These are phyloP conservation scores for Meyerozyma carpophila DNA, from an alignment of 1,139 yeast species.

Conservation along the genomic window DNA sequence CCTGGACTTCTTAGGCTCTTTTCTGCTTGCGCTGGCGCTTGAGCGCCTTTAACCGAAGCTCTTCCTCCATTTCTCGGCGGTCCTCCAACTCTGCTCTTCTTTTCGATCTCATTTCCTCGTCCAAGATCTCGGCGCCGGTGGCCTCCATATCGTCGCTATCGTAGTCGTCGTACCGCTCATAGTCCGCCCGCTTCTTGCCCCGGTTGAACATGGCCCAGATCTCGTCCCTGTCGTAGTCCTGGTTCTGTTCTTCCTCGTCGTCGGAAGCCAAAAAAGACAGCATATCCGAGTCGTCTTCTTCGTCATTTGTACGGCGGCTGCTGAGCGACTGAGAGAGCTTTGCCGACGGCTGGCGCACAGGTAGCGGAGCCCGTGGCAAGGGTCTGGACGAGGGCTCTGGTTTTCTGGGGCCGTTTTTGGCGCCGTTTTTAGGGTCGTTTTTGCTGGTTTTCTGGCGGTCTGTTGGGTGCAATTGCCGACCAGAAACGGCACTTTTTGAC, in stretches of 20 bases:
- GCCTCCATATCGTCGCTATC: slow-evolving; percentile 87
- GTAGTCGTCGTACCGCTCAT: slow-evolving; percentile 39
- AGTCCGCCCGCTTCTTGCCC: slow-evolving; percentile 47
- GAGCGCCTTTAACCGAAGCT: slow-evolving; percentile 27
- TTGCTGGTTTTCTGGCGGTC: slow-evolving; percentile 4
- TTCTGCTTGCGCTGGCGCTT: slow-evolving; percentile 22
- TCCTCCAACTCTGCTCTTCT: slow-evolving; percentile 62
- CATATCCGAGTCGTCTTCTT: slow-evolving; percentile 31
- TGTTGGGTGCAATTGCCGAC: too few relatives aligned
- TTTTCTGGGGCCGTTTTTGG: too few relatives aligned
- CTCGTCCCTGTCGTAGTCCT: slow-evolving; percentile 72
- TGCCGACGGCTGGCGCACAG: slow-evolving; percentile 19
- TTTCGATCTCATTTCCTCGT: slow-evolving; percentile 70
- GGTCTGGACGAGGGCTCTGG: too few relatives aligned
- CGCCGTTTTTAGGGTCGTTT: too few relatives aligned
- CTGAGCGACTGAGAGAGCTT: neutral
- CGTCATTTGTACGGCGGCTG: slow-evolving; percentile 5
- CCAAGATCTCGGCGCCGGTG: slow-evolving; percentile 79
- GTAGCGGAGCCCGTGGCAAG: slow-evolving; percentile 15
- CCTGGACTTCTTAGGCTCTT: neutral
- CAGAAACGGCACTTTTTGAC: too few relatives aligned
- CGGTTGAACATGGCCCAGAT: slow-evolving; percentile 83
- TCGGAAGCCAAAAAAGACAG: slow-evolving; percentile 55
- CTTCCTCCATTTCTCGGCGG: slow-evolving; percentile 52
- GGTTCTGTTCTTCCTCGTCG: slow-evolving; percentile 40